Conservation (phyloP, 73 alveolate species). For the Durusdinium trenchii region DNA sequence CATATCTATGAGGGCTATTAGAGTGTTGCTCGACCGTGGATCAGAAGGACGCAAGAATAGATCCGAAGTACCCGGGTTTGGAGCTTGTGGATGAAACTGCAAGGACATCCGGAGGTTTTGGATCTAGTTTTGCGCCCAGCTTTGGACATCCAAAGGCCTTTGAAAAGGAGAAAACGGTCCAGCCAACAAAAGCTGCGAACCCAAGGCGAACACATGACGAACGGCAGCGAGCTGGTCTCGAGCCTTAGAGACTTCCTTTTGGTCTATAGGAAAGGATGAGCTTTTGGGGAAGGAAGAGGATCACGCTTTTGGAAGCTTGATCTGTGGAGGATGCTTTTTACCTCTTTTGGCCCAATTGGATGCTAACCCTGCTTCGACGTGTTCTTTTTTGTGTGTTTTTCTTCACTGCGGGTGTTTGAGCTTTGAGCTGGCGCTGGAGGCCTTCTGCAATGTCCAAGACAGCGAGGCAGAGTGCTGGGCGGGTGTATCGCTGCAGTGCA, state of each 20-base stretch:
- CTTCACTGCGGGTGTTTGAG: neutral
- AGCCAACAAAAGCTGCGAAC: neutral
- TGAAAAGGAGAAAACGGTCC: neutral
- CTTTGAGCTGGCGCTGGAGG: neutral
- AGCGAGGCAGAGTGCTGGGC: constrained; percentile 18
- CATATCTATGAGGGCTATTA: too few relatives aligned
- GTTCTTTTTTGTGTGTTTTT: neutral
- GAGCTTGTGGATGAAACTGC: too few relatives aligned
- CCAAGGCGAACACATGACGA: constrained; percentile 41
- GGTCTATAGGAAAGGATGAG: neutral
- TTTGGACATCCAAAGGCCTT: too few relatives aligned
- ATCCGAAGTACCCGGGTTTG: too few relatives aligned
- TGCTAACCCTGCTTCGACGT: neutral
- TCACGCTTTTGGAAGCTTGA: neutral
- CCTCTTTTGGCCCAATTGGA: neutral
- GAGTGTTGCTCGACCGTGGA: too few relatives aligned
- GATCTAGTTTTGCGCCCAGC: too few relatives aligned
- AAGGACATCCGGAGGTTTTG: too few relatives aligned
- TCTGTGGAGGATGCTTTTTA: too few relatives aligned
- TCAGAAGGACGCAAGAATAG: too few relatives aligned
- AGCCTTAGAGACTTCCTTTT: neutral
- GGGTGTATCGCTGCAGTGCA: neutral
- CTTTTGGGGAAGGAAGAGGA: neutral
- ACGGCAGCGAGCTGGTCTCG: constrained; percentile 45
- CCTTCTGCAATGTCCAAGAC: constrained; percentile 94